Conservation (phyloP, 176 grass and related monocot species). For the Cenchrus purpureus region DNA sequence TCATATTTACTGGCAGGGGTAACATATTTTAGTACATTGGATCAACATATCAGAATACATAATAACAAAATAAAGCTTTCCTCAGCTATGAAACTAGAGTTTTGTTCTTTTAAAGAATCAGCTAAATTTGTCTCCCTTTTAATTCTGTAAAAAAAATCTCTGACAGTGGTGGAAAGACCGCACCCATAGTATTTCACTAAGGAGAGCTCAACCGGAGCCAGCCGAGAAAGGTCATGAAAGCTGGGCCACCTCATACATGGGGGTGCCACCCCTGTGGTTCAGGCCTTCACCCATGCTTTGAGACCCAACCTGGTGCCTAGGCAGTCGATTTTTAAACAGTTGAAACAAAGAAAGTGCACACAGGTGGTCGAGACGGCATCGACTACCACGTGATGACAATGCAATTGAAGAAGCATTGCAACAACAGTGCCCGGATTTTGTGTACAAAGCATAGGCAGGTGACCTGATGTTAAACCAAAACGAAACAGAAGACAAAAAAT, state of each 20-base stretch:
- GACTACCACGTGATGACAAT: not conserved
- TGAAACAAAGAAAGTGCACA: not conserved
- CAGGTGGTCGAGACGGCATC: not conserved
- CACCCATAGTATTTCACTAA: no score
- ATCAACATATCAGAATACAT: not conserved
- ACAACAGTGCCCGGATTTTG: not conserved
- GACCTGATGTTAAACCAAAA: not conserved
- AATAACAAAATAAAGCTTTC: not conserved
- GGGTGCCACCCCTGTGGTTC: no score
- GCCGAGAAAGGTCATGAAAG: no score
- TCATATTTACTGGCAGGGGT: not conserved
- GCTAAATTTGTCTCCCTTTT: not conserved
- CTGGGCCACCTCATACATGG: no score
- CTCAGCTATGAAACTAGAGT: not conserved
- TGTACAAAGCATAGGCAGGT: not conserved
- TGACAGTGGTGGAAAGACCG: no score
- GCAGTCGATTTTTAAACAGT: not conserved
- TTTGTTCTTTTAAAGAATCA: not conserved
- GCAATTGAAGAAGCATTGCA: not conserved
- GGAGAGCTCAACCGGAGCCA: no score
- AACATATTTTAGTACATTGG: not conserved
- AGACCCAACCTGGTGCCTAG: not conserved
- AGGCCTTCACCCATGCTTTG: no score
- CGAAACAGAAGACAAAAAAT: not conserved
- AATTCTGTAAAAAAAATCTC: not conserved